A percentile compares a stretch with the other conserved stretches of the same genome.
Conservation (phyloP, 768 basidiomycete species). For the Suillus cothurnatus region DNA sequence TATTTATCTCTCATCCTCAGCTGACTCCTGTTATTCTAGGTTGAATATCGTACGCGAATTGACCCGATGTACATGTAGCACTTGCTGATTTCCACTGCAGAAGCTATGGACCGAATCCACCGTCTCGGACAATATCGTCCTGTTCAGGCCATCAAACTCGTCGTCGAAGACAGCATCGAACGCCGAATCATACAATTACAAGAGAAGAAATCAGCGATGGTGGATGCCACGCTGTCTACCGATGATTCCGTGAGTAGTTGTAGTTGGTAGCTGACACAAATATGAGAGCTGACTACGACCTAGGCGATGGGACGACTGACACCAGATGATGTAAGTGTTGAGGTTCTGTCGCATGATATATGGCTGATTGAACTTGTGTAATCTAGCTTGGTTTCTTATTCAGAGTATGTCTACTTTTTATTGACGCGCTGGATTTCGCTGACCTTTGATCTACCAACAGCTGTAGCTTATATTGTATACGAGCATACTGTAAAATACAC, state of each 20-base stretch:
- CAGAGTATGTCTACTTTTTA: slow-evolving; percentile 35
- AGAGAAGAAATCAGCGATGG: slow-evolving; percentile 97
- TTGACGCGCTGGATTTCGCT: background rate
- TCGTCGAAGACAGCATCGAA: slow-evolving; percentile 96
- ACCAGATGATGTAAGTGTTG: slow-evolving; percentile 66
- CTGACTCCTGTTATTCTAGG: slow-evolving; percentile 34
- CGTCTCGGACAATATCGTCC: slow-evolving; percentile 94
- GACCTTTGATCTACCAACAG: background rate
- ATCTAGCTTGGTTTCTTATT: slow-evolving; percentile 47
- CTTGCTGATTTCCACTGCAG: slow-evolving; percentile 38
- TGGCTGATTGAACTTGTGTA: slow-evolving; percentile 11
- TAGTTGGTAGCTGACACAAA: background rate
- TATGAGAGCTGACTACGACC: slow-evolving; percentile 16
- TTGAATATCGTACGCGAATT: slow-evolving; percentile 72
- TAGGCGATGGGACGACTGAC: slow-evolving; percentile 94
- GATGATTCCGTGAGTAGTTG: slow-evolving; percentile 67
- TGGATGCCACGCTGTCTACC: slow-evolving; percentile 81
- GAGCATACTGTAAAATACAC: background rate
- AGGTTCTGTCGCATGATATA: slow-evolving; percentile 1
- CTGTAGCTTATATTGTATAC: background rate
- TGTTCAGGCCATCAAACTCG: slow-evolving; percentile 90
- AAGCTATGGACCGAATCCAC: slow-evolving; percentile 98
- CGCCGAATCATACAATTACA: slow-evolving; percentile 90
- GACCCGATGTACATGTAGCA: background rate
- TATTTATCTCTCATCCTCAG: slow-evolving; percentile 3